Percentiles rank a stretch among this genome's conserved stretches.
These are phyloP conservation scores for Pyrenophora graminea DNA, from an alignment of 2,329 filamentous ascomycete genomes.

Conservation along the genomic window DNA sequence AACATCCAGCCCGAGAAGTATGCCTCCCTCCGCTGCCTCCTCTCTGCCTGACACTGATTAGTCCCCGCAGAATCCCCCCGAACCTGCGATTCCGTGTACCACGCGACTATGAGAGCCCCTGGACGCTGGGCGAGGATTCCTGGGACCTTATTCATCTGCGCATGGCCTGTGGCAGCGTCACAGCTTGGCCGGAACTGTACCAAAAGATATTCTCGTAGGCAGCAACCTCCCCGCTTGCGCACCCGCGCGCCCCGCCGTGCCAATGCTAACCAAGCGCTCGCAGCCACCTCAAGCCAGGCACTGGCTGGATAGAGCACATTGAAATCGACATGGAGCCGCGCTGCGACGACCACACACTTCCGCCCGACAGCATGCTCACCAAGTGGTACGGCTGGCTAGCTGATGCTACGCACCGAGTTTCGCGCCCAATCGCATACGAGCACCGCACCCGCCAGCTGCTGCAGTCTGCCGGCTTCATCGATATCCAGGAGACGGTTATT, in stretches of 20 bases:
- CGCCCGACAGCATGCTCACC: conserved; percentile 60
- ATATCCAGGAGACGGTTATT: conserved; percentile 73
- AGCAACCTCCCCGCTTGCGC: background rate
- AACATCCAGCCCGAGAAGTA: conserved; percentile 64
- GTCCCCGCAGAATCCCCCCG: conserved; percentile 65
- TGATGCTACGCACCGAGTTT: conserved; percentile 67
- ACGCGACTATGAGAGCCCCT: conserved; percentile 77
- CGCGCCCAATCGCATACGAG: conserved; percentile 69
- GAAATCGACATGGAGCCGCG: conserved; percentile 84
- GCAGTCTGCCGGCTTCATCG: conserved; percentile 73
- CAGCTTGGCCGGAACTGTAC: conserved; percentile 76
- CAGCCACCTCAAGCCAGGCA: conserved; percentile 76
- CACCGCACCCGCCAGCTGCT: conserved; percentile 65
- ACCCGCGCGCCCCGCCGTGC: background rate
- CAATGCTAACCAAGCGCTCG: conserved; percentile 25
- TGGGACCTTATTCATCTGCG: conserved; percentile 86
- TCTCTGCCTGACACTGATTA: conserved; percentile 41
- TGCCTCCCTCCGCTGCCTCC: conserved; percentile 47
- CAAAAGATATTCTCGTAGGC: conserved; percentile 67
- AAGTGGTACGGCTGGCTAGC: conserved; percentile 73
- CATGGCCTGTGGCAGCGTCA: conserved; percentile 76
- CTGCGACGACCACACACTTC: conserved; percentile 68
- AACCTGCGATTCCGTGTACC: conserved; percentile 69
- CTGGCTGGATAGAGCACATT: conserved; percentile 80
- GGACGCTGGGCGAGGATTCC: conserved; percentile 68